Evolutionary conservation across 768 basidiomycete genomes (phyloP).

Genomic region (Filobasidium wieringae): DNA sequence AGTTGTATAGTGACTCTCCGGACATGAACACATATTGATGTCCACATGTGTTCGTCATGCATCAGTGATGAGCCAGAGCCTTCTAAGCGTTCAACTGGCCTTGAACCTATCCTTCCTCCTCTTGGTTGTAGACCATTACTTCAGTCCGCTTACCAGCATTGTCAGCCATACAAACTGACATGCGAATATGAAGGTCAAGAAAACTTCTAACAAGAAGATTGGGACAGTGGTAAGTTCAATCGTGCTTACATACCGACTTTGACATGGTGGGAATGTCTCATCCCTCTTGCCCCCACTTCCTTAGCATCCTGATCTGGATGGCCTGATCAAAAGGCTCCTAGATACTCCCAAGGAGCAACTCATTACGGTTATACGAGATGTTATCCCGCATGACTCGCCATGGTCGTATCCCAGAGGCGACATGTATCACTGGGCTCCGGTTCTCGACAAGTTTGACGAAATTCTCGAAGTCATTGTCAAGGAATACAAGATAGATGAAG

Average conservation of each 20-base stretch:
- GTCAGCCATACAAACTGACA: slow-evolving; percentile 5
- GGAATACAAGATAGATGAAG: slow-evolving; percentile 68
- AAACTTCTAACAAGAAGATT: slow-evolving; percentile 21
- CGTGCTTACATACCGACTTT: background rate
- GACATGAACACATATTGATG: too few species aligned
- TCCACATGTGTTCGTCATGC: too few species aligned
- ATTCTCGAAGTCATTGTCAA: slow-evolving; percentile 71
- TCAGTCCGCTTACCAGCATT: too few species aligned
- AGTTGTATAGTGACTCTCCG: too few species aligned
- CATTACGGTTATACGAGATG: slow-evolving; percentile 41
- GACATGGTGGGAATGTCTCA: background rate
- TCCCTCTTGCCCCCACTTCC: background rate
- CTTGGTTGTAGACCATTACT: too few species aligned
- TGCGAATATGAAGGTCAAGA: slow-evolving; percentile 33
- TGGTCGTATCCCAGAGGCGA: slow-evolving; percentile 97
- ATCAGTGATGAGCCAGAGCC: too few species aligned
- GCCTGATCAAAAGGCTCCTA: slow-evolving; percentile 61
- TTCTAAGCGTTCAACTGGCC: too few species aligned
- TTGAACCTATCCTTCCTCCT: too few species aligned
- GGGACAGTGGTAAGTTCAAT: slow-evolving; percentile 22
- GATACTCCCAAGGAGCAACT: slow-evolving; percentile 62
- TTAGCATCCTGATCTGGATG: slow-evolving; percentile 45
- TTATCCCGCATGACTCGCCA: slow-evolving; percentile 21
- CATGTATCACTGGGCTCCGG: slow-evolving; percentile 89
- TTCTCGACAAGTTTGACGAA: slow-evolving; percentile 87